Evolutionary conservation across 108 stramenopile genomes (phyloP).

Genomic region (Bacterosira constricta): DNA sequence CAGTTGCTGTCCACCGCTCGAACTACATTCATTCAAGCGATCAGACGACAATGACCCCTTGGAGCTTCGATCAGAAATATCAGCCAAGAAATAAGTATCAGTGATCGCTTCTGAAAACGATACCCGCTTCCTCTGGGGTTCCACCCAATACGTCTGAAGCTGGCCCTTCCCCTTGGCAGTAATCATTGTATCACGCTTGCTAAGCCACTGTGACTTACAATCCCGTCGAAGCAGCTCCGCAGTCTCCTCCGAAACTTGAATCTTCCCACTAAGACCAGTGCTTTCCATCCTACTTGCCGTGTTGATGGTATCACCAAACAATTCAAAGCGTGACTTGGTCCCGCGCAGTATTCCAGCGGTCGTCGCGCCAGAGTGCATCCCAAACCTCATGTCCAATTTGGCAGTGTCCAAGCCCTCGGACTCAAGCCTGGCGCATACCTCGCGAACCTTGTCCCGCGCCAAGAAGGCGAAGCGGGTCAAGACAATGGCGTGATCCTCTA

Average conservation of each 20-base stretch:
- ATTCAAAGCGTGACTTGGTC: conserved; percentile 56
- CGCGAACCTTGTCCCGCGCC: conserved; percentile 42
- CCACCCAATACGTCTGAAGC: conserved; percentile 61
- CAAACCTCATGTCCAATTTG: conserved; percentile 58
- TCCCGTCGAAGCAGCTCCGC: conserved; percentile 43
- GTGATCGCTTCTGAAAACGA: conserved; percentile 7
- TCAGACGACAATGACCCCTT: no score
- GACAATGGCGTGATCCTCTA: conserved; percentile 53
- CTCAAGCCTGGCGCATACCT: conserved; percentile 48
- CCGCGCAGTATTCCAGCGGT: conserved; percentile 69
- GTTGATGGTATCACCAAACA: conserved; percentile 70
- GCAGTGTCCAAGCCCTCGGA: conserved; percentile 58
- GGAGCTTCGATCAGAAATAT: no score
- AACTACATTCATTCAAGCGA: no score
- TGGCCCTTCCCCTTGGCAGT: conserved; percentile 63
- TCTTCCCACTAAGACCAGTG: conserved; percentile 50
- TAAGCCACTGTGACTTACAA: conserved; percentile 44
- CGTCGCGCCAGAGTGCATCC: conserved; percentile 60
- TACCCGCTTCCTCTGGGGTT: conserved; percentile 20
- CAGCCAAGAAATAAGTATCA: no score
- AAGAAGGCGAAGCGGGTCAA: conserved; percentile 50
- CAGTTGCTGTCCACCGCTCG: neutral
- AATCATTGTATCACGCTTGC: conserved; percentile 45
- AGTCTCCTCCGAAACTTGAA: conserved; percentile 64
- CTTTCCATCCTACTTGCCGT: conserved; percentile 67